Conservation (phyloP, 2,329 filamentous ascomycete genomes). For the Fusarium guadeloupense region DNA sequence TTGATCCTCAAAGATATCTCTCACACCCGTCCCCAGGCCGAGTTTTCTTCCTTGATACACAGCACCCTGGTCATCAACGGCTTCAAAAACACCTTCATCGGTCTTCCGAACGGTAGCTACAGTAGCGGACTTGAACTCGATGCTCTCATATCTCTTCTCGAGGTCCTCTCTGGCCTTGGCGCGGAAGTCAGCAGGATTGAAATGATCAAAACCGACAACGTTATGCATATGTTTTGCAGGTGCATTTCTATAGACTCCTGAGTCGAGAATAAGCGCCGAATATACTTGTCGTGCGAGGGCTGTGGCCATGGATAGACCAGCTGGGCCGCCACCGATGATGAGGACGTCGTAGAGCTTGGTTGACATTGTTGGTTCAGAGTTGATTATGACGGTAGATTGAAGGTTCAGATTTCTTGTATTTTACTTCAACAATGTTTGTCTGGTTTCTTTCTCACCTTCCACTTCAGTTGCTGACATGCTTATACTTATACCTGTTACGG, state of each 20-base stretch:
- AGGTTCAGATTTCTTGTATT: too few species aligned
- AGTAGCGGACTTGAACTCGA: conserved; percentile 46
- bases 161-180: conserved; percentile 49
- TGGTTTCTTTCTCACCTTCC: not conserved
- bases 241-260: conserved; percentile 60
- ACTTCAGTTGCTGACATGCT: not conserved
- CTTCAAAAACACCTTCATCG: conserved; percentile 47
- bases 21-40: conserved; percentile 63
- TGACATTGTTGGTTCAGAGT: not conserved
- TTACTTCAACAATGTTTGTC: too few species aligned
- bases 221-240: conserved; percentile 60
- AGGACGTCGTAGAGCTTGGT: conserved; percentile 57
- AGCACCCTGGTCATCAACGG: conserved; percentile 52
- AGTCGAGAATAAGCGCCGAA: conserved; percentile 60
- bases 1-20: conserved; percentile 58
- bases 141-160: conserved; percentile 46
- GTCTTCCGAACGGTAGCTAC: conserved; percentile 44
- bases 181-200: conserved; percentile 48
- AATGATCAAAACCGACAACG: conserved; percentile 52
- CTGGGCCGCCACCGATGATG: conserved; percentile 63
- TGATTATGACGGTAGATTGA: accelerated
- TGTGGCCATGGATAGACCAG: conserved; percentile 58
- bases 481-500: conserved; percentile 21
- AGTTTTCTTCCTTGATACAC: conserved; percentile 61
- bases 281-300: conserved; percentile 60